Percentiles rank a stretch among this genome's conserved stretches.
These are phyloP conservation scores for Trichosporon coremiiforme DNA, from an alignment of 1,284 basidiomycete species.

Conservation along the genomic window DNA sequence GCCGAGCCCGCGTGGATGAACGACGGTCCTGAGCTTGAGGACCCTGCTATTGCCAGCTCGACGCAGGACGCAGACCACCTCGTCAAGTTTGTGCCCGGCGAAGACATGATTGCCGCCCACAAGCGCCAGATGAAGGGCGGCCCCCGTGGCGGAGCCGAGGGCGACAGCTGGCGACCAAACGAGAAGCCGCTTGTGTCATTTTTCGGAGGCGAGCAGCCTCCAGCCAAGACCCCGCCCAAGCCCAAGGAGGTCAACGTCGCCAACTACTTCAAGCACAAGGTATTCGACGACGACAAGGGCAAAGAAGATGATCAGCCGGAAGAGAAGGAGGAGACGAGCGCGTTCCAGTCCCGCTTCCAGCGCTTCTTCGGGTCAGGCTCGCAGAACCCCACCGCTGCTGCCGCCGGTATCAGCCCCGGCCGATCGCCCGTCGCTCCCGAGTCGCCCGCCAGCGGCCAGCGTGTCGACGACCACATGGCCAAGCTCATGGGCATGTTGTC, in stretches of 20 bases:
- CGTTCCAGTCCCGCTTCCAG: constrained; percentile 49
- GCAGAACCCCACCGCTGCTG: constrained; percentile 8
- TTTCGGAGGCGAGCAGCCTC: constrained; percentile 33
- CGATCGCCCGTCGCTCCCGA: constrained; percentile 10
- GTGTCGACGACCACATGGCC: constrained; percentile 44
- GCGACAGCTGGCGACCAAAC: constrained; percentile 33
- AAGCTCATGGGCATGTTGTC: constrained; percentile 49
- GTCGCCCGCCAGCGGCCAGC: constrained; percentile 5
- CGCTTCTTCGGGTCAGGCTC: constrained; percentile 41
- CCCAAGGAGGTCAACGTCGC: constrained; percentile 47
- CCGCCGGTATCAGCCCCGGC: constrained; percentile 11
- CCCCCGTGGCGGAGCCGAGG: constrained; percentile 24
- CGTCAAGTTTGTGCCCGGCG: constrained; percentile 47
- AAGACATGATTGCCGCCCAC: constrained; percentile 53
- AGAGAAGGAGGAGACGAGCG: constrained; percentile 27
- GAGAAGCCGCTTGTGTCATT: constrained; percentile 41
- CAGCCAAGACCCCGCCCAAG: constrained; percentile 30
- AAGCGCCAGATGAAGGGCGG: constrained; percentile 44
- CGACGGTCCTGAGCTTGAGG: constrained; percentile 35
- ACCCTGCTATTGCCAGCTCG: constrained; percentile 39
- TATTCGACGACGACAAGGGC: constrained; percentile 30
- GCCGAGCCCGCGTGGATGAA: constrained; percentile 54
- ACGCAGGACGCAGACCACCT: constrained; percentile 22
- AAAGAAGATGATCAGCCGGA: constrained; percentile 31
- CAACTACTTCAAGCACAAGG: constrained; percentile 45